Conservation (phyloP, 371 early-diverging fungal species). For the Rhizopus delemar region DNA sequence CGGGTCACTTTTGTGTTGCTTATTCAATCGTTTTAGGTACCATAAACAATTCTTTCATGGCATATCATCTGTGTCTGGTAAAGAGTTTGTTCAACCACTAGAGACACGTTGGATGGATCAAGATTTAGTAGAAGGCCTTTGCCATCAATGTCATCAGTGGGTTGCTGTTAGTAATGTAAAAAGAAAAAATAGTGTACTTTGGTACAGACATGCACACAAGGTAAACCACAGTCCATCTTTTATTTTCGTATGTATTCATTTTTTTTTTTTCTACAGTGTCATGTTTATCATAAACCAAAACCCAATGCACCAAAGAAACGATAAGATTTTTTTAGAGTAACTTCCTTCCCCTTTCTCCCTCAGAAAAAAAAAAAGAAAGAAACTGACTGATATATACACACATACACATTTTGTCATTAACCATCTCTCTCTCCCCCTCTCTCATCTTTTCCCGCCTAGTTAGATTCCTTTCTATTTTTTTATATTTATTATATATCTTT, state of each 20-base stretch:
- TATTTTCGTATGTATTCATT: slow-evolving; percentile 1
- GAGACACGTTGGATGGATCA: slow-evolving; percentile 69
- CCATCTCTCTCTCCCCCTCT: background rate
- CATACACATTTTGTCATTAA: background rate
- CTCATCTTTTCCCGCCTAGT: background rate
- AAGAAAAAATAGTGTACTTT: slow-evolving; percentile 77
- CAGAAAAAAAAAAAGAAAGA: slow-evolving; percentile 7
- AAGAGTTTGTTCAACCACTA: slow-evolving; percentile 74
- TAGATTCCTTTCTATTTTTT: background rate
- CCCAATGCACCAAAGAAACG: slow-evolving; percentile 31
- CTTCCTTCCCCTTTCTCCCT: background rate
- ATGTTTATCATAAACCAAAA: slow-evolving; percentile 84
- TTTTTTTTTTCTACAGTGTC: slow-evolving; percentile 55
- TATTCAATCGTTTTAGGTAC: slow-evolving; percentile 54
- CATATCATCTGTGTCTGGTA: slow-evolving; percentile 86
- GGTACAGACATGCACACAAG: slow-evolving; percentile 92
- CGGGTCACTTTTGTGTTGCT: no score
- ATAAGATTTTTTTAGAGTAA: slow-evolving; percentile 2
- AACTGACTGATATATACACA: slow-evolving; percentile 1
- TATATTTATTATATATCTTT: slow-evolving; percentile 2
- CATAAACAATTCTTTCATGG: slow-evolving; percentile 93
- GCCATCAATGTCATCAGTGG: slow-evolving; percentile 88
- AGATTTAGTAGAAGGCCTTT: slow-evolving; percentile 79
- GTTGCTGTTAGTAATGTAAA: slow-evolving; percentile 79
- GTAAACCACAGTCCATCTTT: slow-evolving; percentile 23